Percentiles rank a stretch among this genome's conserved stretches.
Evolutionary conservation across 2,329 filamentous ascomycete species (phyloP).

Genomic region (Diaporthe australafricana): DNA sequence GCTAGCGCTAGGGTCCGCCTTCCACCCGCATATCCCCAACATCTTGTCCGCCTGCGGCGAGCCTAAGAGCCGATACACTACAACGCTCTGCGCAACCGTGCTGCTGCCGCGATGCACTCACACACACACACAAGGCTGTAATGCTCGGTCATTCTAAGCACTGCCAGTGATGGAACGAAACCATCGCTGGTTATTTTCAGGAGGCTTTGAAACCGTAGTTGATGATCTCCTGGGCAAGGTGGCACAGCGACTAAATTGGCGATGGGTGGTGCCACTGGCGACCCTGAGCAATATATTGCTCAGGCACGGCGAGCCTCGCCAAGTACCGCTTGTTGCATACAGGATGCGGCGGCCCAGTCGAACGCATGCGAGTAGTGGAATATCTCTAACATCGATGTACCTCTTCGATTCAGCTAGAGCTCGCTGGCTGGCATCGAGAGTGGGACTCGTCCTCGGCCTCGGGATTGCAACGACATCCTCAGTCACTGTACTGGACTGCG

Average conservation of each 20-base stretch:
- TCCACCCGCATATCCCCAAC: slow-evolving; percentile 57
- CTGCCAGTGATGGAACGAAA: slow-evolving; percentile 1
- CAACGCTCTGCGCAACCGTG: too few species aligned
- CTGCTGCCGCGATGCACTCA: not conserved
- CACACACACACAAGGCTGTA: not conserved
- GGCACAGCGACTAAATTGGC: not conserved
- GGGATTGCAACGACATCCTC: not conserved
- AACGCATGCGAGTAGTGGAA: not conserved
- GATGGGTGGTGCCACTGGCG: too few species aligned
- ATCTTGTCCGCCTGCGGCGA: slow-evolving; percentile 50
- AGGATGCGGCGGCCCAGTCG: not conserved
- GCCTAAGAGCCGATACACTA: not conserved
- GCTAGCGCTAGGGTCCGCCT: slow-evolving; percentile 32
- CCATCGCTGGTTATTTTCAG: not conserved
- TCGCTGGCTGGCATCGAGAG: slow-evolving; percentile 6
- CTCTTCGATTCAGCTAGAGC: not conserved
- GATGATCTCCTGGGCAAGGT: not conserved
- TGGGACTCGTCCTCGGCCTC: not conserved
- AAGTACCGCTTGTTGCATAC: not conserved
- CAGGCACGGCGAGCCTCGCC: not conserved
- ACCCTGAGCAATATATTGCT: not conserved
- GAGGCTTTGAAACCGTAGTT: not conserved
- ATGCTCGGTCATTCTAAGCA: slow-evolving; percentile 5
- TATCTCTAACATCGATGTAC: not conserved
- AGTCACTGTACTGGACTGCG: not conserved